Evolutionary conservation across 148 eudicot genomes (phyloP).

Genomic region (Tetragonia tetragonoides): DNA sequence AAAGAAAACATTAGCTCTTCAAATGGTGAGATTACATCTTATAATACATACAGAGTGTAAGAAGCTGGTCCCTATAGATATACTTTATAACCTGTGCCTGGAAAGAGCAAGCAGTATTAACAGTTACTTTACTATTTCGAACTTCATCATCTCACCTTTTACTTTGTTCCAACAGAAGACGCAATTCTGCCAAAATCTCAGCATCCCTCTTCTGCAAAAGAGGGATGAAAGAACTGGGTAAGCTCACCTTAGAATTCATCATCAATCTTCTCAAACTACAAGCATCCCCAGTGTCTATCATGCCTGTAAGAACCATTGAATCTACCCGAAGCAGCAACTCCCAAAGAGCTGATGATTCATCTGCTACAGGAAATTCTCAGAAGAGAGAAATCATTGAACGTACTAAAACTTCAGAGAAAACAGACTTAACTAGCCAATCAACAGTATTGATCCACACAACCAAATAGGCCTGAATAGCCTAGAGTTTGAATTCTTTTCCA

Average conservation of each 20-base stretch:
- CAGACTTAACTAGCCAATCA: neutral
- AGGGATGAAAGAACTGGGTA: conserved; percentile 37
- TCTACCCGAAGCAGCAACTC: conserved; percentile 64
- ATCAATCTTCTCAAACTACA: conserved; percentile 50
- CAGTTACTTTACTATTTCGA: neutral
- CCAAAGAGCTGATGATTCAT: conserved; percentile 36
- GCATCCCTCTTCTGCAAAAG: conserved; percentile 43
- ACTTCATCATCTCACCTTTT: conserved; percentile 34
- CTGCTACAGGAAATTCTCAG: conserved; percentile 31
- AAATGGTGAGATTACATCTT: neutral
- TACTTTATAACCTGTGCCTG: neutral
- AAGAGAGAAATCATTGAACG: neutral
- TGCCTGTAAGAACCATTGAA: conserved; percentile 57
- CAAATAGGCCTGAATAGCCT: neutral
- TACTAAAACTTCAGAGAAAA: neutral
- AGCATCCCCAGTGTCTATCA: conserved; percentile 50
- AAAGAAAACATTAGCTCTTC: neutral
- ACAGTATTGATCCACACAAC: neutral
- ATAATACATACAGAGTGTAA: neutral
- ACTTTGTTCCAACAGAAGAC: conserved; percentile 35
- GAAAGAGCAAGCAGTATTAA: neutral
- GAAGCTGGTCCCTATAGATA: neutral
- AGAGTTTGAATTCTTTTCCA: neutral
- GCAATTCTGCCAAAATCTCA: conserved; percentile 51
- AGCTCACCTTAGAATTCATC: conserved; percentile 34